Base-by-base conservation (phyloP, 352 stramenopile species). In the Elongisporangium anandrum region DNA sequence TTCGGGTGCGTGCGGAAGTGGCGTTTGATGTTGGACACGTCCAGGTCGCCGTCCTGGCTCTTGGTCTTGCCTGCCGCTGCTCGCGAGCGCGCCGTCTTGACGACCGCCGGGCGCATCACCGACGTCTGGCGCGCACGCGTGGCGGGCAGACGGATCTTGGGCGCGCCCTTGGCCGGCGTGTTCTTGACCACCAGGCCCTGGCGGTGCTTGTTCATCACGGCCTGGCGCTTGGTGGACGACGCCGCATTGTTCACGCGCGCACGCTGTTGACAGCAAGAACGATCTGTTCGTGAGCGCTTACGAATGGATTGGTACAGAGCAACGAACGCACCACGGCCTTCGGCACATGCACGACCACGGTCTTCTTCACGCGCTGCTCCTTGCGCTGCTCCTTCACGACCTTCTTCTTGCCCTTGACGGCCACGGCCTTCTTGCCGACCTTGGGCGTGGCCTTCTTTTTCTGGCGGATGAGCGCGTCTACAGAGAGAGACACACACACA, bases 1-100 rank as follows among this genome's bases (percentile, higher is more conserved):
- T 77, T 87, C 20, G 81, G 81, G 60, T 92, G 81, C 54, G 79
- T 75, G 48, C 71, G 75, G 56, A 89, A 92, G 66, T 94, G 85
- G 66, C 77, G 72, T 54, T 88, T 72, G 61, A 92, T 92, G 63
- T 90, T 90, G 50, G 80, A 90, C 52, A 90, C 80, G 57, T 92
- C 79, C 39, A 92, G 65, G 34, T 68, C 72, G 38, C 21, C 38
- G 22, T 56, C 63, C 52, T 70, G 64, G 19, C 54, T 48, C 52
- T 64, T 29, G 34, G 50, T 53, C 50, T 63, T 69, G 20, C 56
- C 52, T 6, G 26, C 39, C 23, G 39, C 50, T 3, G 54, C 60
- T 3, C 56, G 61, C 20, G 49, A 53, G 4, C 68, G 73, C 21
- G 65, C 68, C 2, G 68, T 69, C 45, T 63, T 64, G 20, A 68